Conservation (phyloP, 305 asterid genomes). For the Fraxinus latifolia region DNA sequence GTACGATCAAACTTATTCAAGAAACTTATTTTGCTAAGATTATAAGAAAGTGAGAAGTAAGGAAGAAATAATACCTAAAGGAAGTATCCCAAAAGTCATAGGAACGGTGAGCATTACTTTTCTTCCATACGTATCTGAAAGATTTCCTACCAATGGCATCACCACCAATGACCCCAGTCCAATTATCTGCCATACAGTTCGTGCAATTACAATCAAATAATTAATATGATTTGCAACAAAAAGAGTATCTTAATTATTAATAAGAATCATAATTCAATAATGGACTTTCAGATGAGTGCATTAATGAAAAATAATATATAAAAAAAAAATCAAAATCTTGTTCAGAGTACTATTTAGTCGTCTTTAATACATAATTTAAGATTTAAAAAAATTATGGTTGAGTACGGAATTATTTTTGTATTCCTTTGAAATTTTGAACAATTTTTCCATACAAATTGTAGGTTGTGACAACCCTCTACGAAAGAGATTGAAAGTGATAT, state of each 20-base stretch:
- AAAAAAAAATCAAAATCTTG: too few species aligned
- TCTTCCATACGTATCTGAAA: slow-evolving; percentile 84
- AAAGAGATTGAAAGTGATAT: too few species aligned
- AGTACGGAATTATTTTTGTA: too few species aligned
- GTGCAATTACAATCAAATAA: background rate
- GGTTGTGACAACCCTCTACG: too few species aligned
- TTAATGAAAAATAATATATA: too few species aligned
- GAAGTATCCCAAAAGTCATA: slow-evolving; percentile 67
- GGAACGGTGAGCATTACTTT: slow-evolving; percentile 81
- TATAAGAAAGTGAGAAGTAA: background rate
- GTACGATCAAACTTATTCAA: background rate
- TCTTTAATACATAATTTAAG: too few species aligned
- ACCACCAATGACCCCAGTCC: slow-evolving; percentile 78
- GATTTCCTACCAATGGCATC: slow-evolving; percentile 88
- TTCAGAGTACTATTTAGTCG: too few species aligned
- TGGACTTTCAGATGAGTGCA: background rate
- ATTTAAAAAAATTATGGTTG: too few species aligned
- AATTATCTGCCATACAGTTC: slow-evolving; percentile 46
- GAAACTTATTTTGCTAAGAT: background rate
- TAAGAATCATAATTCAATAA: background rate
- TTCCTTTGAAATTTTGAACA: too few species aligned
- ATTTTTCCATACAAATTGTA: too few species aligned
- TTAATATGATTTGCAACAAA: background rate
- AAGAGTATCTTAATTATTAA: background rate
- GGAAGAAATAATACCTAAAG: slow-evolving; percentile 44